phyloP scores from a whole-genome alignment of 306 rosid species.

The Fragaria ananassa region DNA sequence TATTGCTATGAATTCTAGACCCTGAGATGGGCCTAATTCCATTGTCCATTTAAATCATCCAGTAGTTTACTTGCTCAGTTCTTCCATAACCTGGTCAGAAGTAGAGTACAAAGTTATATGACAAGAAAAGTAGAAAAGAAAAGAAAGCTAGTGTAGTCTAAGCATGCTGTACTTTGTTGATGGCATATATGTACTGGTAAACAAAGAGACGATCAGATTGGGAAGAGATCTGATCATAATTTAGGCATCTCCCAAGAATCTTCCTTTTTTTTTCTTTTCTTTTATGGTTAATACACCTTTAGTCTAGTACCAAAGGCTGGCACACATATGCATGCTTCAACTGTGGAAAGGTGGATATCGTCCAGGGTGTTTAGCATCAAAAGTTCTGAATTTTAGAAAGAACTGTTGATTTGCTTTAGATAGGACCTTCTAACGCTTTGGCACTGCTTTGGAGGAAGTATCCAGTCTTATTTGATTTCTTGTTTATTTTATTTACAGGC shows the following conservation, averaged over 20 bases:
- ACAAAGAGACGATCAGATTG: neutral
- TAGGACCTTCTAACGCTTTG: neutral
- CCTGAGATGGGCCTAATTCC: neutral
- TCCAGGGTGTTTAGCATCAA: neutral
- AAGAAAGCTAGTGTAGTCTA: neutral
- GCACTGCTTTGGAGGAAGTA: neutral
- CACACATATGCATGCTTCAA: neutral
- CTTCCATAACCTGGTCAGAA: neutral
- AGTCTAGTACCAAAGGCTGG: neutral
- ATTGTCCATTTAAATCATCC: neutral
- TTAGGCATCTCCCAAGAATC: neutral
- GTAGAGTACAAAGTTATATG: neutral
- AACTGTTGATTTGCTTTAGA: neutral
- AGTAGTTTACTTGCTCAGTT: neutral
- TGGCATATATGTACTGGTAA: neutral
- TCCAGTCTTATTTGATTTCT: constrained; percentile 2
- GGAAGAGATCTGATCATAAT: neutral
- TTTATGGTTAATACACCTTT: neutral
- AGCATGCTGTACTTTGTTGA: neutral
- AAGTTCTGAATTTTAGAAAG: neutral
- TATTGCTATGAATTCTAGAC: neutral
- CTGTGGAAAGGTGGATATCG: neutral
- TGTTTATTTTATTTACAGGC: constrained; percentile 43
- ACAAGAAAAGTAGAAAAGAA: neutral
- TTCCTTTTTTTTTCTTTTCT: neutral